These are phyloP conservation scores for Spirogloea muscicola DNA, from an alignment of 139 green algal species.

Conservation along the genomic window DNA sequence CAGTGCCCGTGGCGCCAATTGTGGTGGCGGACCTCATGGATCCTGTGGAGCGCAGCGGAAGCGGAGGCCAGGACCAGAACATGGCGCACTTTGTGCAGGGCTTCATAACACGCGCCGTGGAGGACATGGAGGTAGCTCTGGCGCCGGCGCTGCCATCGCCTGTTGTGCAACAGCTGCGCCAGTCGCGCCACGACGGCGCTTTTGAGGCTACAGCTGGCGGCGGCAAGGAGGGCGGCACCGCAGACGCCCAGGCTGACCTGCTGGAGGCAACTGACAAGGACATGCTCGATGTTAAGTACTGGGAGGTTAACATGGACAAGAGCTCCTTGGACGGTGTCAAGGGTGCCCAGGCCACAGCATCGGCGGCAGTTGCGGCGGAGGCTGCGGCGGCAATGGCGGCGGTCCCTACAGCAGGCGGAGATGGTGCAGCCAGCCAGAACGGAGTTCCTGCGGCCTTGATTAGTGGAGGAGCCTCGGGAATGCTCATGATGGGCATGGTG, in stretches of 20 bases:
- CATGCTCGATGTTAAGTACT: constrained; percentile 38
- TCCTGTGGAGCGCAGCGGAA: not conserved
- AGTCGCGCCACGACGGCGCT: too few species aligned
- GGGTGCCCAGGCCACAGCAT: too few species aligned
- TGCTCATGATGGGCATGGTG: not conserved
- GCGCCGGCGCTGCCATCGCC: not conserved
- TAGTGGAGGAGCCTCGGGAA: not conserved
- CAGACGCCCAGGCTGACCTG: not conserved
- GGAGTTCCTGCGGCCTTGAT: not conserved
- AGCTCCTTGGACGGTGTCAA: too few species aligned
- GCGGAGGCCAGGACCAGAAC: not conserved
- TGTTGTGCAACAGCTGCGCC: not conserved
- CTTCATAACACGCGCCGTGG: constrained; percentile 62
- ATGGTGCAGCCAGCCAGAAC: not conserved
- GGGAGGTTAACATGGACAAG: constrained; percentile 15
- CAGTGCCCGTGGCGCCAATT: constrained; percentile 42
- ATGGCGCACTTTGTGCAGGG: constrained; percentile 41
- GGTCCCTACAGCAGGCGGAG: not conserved
- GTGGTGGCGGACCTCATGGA: constrained; percentile 37
- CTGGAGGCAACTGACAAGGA: constrained; percentile 36
- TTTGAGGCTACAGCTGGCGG: too few species aligned
- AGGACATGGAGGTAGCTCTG: not conserved
- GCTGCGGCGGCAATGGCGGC: too few species aligned
- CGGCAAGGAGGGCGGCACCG: constrained; percentile 1
- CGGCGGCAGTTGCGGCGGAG: too few species aligned